A percentile compares a stretch with the other conserved stretches of the same genome.
These are phyloP conservation scores for Primulina huaijiensis DNA, from an alignment of 257 asterid genomes.

Conservation along the genomic window DNA sequence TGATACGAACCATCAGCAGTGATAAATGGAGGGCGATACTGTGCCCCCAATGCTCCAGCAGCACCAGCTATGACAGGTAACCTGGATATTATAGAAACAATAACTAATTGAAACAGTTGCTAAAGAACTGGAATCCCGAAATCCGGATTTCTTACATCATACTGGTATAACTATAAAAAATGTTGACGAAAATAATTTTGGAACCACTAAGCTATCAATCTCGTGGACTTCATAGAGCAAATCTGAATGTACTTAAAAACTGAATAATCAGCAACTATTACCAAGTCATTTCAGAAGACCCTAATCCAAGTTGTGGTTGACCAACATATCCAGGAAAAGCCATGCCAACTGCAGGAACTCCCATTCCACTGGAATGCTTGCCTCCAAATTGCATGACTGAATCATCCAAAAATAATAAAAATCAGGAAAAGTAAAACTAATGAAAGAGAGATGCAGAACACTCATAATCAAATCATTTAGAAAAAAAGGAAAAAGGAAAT, in stretches of 20 bases:
- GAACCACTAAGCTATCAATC: neutral
- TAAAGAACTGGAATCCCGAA: neutral
- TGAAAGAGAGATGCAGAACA: conserved; percentile 17
- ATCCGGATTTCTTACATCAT: conserved; percentile 1
- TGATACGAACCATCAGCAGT: conserved; percentile 75
- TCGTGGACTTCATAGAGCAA: conserved; percentile 2
- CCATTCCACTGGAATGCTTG: conserved; percentile 89
- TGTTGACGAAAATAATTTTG: neutral
- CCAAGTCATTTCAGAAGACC: conserved; percentile 99
- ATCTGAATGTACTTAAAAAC: neutral
- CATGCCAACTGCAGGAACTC: conserved; percentile 99
- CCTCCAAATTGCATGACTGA: conserved; percentile 92
- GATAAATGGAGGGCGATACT: conserved; percentile 75
- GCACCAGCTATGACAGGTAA: conserved; percentile 94
- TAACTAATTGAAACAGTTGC: neutral
- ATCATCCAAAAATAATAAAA: conserved; percentile 20
- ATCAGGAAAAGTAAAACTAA: neutral
- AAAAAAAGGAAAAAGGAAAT: neutral
- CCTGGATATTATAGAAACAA: conserved; percentile 41
- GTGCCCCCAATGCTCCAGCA: conserved; percentile 83
- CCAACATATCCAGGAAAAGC: conserved; percentile 97
- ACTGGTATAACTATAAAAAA: conserved; percentile 4
- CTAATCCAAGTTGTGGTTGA: conserved; percentile 74
- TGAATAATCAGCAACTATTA: conserved; percentile 29
- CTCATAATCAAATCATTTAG: too few species aligned